Percentiles rank a stretch among this genome's conserved stretches.
phyloP scores from a whole-genome alignment of 352 stramenopile genomes.

The Globisporangium yorkense region DNA sequence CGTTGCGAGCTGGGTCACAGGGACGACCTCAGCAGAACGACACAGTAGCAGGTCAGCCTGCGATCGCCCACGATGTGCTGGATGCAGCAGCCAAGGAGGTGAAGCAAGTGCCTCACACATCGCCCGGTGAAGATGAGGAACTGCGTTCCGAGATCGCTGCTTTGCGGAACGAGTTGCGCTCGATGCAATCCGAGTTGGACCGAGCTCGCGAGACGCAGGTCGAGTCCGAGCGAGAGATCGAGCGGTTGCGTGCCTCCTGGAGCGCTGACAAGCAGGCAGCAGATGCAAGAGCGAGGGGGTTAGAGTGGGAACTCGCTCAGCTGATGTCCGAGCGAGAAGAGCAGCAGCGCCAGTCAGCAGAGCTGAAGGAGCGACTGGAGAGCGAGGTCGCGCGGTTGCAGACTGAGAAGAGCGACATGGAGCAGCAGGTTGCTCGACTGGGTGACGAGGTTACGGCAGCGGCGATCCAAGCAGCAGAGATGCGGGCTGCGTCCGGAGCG shows the following conservation, averaged over 20 bases:
- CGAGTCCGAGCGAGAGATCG: constrained; percentile 1
- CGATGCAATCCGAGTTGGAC: constrained; percentile 7
- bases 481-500: no score
- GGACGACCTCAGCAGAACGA: neutral
- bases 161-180: constrained; percentile 13
- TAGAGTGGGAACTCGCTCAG: constrained; percentile 45
- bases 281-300: constrained; percentile 9
- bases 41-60: neutral
- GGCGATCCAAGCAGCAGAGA: no score
- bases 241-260: neutral
- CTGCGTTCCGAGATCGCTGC: constrained; percentile 1
- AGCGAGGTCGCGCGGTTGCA: neutral
- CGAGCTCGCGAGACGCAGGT: neutral
- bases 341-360: constrained; percentile 23
- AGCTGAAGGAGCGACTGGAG: neutral
- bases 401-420: neutral
- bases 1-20: neutral
- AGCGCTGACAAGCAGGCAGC: neutral
- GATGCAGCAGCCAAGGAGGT: constrained; percentile 20
- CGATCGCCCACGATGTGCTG: constrained; percentile 13
- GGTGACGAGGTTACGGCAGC: no score
- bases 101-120: constrained; percentile 10
- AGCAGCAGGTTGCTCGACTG: neutral
- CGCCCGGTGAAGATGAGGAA: neutral
- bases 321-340: constrained; percentile 51